Evolutionary conservation across 805 yeast genomes (phyloP).

Genomic region (Starmerella cellae): DNA sequence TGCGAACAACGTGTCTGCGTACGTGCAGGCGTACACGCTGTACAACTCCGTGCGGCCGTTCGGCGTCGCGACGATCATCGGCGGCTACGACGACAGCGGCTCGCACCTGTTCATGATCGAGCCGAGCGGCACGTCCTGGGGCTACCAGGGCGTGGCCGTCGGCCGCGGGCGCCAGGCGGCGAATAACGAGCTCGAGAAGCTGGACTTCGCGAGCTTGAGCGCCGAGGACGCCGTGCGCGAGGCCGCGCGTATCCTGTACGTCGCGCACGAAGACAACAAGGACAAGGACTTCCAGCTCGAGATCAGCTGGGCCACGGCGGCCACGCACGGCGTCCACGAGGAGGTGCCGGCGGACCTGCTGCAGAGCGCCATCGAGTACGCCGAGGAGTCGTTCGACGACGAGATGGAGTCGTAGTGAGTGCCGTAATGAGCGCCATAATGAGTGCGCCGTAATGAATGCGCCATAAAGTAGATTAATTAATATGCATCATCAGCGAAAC

Average conservation of each 20-base stretch:
- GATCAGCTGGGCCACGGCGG: constrained; percentile 69
- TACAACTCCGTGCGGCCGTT: constrained; percentile 96
- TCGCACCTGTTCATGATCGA: constrained; percentile 92
- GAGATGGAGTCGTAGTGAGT: constrained; percentile 9
- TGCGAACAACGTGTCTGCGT: constrained; percentile 76
- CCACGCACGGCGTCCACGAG: constrained; percentile 69
- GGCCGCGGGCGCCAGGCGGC: constrained; percentile 99
- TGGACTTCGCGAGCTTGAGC: constrained; percentile 54
- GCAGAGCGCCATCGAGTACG: constrained; percentile 70
- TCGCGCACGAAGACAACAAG: constrained; percentile 95
- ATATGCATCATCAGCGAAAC: too few relatives aligned
- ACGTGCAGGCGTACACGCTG: constrained; percentile 88
- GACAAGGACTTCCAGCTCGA: constrained; percentile 96
- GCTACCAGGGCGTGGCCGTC: constrained; percentile 91
- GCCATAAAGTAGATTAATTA: too few relatives aligned
- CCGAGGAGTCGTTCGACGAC: constrained; percentile 66
- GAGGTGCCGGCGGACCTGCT: constrained; percentile 67
- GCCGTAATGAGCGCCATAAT: too few relatives aligned
- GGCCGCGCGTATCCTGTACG: constrained; percentile 84
- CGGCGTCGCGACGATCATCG: constrained; percentile 83
- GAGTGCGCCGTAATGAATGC: too few relatives aligned
- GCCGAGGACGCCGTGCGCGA: constrained; percentile 77
- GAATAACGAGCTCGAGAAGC: constrained; percentile 86
- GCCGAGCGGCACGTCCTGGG: constrained; percentile 97
- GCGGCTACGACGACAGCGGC: constrained; percentile 85